Evolutionary conservation across 23 red algal genomes (phyloP).

Genomic region (Gracilaria domingensis): DNA sequence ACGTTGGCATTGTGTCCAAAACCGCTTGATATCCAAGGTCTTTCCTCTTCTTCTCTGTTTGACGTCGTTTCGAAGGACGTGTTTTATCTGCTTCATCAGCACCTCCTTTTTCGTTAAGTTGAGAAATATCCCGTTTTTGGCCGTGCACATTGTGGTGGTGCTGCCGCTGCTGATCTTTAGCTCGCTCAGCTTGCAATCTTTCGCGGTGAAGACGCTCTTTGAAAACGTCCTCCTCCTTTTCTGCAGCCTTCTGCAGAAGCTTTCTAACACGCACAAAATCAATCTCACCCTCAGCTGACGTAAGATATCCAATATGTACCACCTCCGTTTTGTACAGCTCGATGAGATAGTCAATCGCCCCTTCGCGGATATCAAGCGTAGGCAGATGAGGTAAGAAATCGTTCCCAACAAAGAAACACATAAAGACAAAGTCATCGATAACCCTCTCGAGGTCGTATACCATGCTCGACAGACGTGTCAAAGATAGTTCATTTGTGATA

Average conservation of each 20-base stretch:
- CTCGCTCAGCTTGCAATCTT: slow-evolving; percentile 24
- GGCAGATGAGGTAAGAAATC: slow-evolving; percentile 99
- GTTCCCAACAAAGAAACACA: slow-evolving; percentile 99
- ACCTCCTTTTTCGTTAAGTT: not conserved
- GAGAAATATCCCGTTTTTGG: not conserved
- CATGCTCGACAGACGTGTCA: slow-evolving; percentile 8
- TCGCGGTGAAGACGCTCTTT: slow-evolving; percentile 59
- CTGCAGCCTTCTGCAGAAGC: slow-evolving; percentile 66
- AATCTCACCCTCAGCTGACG: slow-evolving; percentile 73
- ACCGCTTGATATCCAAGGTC: slow-evolving; percentile 50
- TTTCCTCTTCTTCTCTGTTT: slow-evolving; percentile 33
- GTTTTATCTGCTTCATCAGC: not conserved
- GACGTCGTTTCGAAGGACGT: not conserved
- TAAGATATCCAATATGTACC: slow-evolving; percentile 76
- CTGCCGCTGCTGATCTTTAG: not conserved
- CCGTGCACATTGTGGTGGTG: not conserved
- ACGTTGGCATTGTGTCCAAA: slow-evolving; percentile 29
- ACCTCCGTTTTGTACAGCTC: slow-evolving; percentile 91
- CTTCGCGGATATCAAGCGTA: slow-evolving; percentile 96
- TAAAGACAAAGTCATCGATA: slow-evolving; percentile 96
- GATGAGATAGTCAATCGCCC: slow-evolving; percentile 93
- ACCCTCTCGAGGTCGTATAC: slow-evolving; percentile 90
- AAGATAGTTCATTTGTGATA: slow-evolving; percentile 37
- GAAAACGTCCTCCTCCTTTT: slow-evolving; percentile 84
- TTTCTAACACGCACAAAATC: slow-evolving; percentile 72